These are phyloP conservation scores for Rubia peregrina DNA, from an alignment of 305 asterid genomes.

Conservation along the genomic window DNA sequence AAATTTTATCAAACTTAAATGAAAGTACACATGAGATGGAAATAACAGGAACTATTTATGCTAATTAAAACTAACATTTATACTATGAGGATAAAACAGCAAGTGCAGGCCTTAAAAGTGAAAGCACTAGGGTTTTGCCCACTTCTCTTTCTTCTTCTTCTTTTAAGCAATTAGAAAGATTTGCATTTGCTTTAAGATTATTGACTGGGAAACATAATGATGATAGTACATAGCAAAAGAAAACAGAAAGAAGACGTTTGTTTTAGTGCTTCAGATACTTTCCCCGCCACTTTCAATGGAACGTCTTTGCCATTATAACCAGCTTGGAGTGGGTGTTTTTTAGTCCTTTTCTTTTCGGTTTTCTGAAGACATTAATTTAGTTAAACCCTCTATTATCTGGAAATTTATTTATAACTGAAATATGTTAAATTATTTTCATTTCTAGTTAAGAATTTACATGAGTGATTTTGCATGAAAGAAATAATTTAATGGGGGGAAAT, in stretches of 20 bases:
- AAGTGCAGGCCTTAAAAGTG: neutral
- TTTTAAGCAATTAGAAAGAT: neutral
- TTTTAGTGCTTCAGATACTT: neutral
- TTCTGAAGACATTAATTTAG: too few species aligned
- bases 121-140: neutral
- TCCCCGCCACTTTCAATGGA: neutral
- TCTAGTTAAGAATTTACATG: too few species aligned
- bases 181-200: neutral
- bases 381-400: too few species aligned
- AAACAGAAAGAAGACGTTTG: neutral
- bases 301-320: neutral
- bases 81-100: neutral
- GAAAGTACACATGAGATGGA: too few species aligned
- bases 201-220: constrained; percentile 1
- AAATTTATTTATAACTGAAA: too few species aligned
- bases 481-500: too few species aligned
- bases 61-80: neutral
- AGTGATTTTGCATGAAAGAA: too few species aligned
- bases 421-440: too few species aligned
- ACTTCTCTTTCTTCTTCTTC: neutral
- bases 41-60: neutral
- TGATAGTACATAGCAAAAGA: neutral
- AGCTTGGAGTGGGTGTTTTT: too few species aligned
- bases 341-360: neutral
- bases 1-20: too few species aligned